Percentiles rank a stretch among this genome's conserved stretches.
phyloP scores from a whole-genome alignment of 768 basidiomycete species.

The Boletus edulis region DNA sequence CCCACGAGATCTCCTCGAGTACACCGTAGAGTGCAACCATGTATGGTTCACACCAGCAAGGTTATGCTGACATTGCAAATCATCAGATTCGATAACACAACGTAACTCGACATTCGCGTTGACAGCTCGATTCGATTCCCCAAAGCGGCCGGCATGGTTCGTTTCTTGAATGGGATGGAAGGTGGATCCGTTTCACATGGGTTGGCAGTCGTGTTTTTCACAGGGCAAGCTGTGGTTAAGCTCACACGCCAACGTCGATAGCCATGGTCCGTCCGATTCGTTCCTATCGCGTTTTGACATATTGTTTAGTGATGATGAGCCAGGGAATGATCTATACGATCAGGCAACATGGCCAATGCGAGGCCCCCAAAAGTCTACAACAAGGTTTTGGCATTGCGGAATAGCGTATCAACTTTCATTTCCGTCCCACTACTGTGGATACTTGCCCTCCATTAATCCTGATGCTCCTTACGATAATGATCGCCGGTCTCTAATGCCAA shows the following conservation, averaged over 20 bases:
- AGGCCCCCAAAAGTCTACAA: background rate
- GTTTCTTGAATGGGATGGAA: background rate
- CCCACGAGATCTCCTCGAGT: background rate
- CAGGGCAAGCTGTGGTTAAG: constrained; percentile 5
- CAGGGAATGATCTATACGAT: background rate
- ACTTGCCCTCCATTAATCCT: background rate
- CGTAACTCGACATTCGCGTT: background rate
- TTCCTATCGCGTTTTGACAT: background rate
- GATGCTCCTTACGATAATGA: background rate
- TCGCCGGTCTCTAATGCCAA: background rate
- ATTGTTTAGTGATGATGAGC: background rate
- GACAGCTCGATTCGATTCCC: constrained; percentile 1
- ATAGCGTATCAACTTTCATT: background rate
- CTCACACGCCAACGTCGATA: constrained; percentile 10
- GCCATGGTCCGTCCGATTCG: background rate
- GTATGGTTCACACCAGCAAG: background rate
- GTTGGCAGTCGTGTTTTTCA: background rate
- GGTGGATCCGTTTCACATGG: background rate
- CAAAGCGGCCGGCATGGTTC: constrained; percentile 2
- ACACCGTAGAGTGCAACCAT: background rate
- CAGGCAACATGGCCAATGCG: background rate
- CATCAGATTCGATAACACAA: background rate
- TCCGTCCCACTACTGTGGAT: background rate
- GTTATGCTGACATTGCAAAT: constrained; percentile 1
- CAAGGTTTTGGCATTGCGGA: background rate